Evolutionary conservation across 192 early-diverging fungal species (phyloP), one percentile per base, ranked within the genome.

Genomic region (Podila horticola): DNA sequence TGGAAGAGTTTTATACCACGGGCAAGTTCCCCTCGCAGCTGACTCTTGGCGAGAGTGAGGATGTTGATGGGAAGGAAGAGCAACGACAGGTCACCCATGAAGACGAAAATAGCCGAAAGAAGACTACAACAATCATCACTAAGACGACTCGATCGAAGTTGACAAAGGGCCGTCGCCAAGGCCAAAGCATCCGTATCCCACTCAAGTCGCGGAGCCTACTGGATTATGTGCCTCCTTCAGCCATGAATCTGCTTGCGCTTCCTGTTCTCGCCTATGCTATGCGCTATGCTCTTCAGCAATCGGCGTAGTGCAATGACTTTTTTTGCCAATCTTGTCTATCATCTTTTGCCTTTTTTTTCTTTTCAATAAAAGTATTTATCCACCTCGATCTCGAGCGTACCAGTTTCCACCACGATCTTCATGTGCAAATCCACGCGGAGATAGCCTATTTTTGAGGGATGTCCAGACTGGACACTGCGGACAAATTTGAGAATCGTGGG

Each of bases 1-100:
- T 98, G 91, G 87, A 79, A 19, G 81, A 87, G 57, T 98, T 95
- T 85, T 97, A 97, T 75, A 82, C 85, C 31, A 86, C 87, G 20
- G 94, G 95, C 51, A 72, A 73, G 33, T 95, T 98, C 79, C 90
- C 92, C 0, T 79, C 81, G 1, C 60, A 81, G 26, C 62, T 81
- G 66, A 73, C 62, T n/a, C 15, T 31, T 28, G 77, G 70, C 10
- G 62, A 73, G 58, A 62, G 61, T 0, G 70, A 51, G 4, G 24
- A 9, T 15, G 22, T 20, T 55, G 52, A 26, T 55, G 52, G 52
- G 17, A n/a, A n/a, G 52, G 52, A 55, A 17, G 24, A n/a, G 52
- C n/a, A 55, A 17, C n/a, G 20, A 22, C 20, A 55, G 29, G 59
- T 17, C 41, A 45, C 41, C 1, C 41, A 45, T 30, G 63, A 65